A percentile compares a stretch with the other conserved stretches of the same genome.
Evolutionary conservation across 768 basidiomycete genomes (phyloP).

Genomic region (Pleurotus platypus): DNA sequence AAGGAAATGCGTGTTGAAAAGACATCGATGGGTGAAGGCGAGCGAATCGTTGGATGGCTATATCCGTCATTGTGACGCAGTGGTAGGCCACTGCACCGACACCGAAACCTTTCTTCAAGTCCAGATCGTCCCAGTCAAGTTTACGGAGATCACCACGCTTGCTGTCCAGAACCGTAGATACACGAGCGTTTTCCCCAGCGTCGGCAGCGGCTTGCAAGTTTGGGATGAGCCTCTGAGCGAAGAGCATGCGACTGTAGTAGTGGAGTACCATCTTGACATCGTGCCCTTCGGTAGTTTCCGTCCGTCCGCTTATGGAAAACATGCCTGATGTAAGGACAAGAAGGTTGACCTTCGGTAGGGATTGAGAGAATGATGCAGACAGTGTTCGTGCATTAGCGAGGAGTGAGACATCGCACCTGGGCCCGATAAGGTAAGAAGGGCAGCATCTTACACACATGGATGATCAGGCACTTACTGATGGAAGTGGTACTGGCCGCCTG

Average conservation of each 20-base stretch:
- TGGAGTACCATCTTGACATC: conserved; percentile 40
- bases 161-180: conserved; percentile 39
- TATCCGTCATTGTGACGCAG: conserved; percentile 45
- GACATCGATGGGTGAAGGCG: conserved; percentile 24
- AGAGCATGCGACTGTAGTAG: conserved; percentile 52
- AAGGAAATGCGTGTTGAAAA: conserved; percentile 32
- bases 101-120: conserved; percentile 42
- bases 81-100: conserved; percentile 26
- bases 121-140: conserved; percentile 47
- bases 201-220: conserved; percentile 31
- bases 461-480: background rate
- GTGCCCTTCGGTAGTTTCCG: conserved; percentile 42
- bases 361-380: background rate
- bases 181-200: conserved; percentile 45
- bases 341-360: conserved; percentile 46
- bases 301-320: conserved; percentile 31
- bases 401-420: background rate
- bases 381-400: background rate
- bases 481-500: background rate
- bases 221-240: conserved; percentile 43
- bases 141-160: conserved; percentile 21
- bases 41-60: conserved; percentile 42
- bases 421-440: background rate
- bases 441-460: too few relatives aligned
- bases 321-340: conserved; percentile 45